phyloP scores from a whole-genome alignment of 1,284 basidiomycete species.

The Tranzscheliella williamsii region DNA sequence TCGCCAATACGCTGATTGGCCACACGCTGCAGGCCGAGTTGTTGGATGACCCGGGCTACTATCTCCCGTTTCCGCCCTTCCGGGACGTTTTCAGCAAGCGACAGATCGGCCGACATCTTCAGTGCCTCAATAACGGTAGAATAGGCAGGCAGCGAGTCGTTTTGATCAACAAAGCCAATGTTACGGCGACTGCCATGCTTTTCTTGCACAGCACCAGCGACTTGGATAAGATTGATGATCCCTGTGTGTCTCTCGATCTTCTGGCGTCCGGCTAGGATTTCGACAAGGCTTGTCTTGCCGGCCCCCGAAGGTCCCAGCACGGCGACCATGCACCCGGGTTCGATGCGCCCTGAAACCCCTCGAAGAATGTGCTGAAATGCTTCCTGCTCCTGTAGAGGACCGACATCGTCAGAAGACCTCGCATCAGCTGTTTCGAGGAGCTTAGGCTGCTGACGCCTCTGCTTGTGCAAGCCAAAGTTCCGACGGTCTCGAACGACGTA shows the following conservation, averaged over 20 bases:
- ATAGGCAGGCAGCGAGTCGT: slow-evolving; percentile 41
- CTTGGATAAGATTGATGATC: slow-evolving; percentile 12
- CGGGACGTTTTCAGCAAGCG: slow-evolving; percentile 39
- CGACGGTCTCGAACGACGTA: slow-evolving; percentile 7
- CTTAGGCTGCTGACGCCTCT: background rate
- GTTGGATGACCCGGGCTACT: slow-evolving; percentile 21
- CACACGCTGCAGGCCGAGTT: slow-evolving; percentile 36
- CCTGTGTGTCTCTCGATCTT: slow-evolving; percentile 38
- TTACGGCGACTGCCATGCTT: slow-evolving; percentile 3
- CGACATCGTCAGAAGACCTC: too few relatives aligned
- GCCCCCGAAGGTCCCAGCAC: slow-evolving; percentile 49
- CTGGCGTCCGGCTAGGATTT: slow-evolving; percentile 44
- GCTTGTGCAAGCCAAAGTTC: background rate
- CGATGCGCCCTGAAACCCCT: slow-evolving; percentile 28
- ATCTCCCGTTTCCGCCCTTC: slow-evolving; percentile 22
- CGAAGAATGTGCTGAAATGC: slow-evolving; percentile 1
- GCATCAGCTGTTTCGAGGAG: background rate
- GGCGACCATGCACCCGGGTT: slow-evolving; percentile 41
- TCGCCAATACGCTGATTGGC: slow-evolving; percentile 43
- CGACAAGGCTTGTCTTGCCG: slow-evolving; percentile 49
- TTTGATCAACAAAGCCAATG: slow-evolving; percentile 49
- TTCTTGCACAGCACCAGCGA: background rate
- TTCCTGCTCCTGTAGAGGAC: background rate
- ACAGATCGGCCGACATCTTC: slow-evolving; percentile 42
- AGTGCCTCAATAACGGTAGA: slow-evolving; percentile 50